Base-by-base conservation (phyloP, 2,329 filamentous ascomycete species). In the Neocucurbitaria cava region DNA sequence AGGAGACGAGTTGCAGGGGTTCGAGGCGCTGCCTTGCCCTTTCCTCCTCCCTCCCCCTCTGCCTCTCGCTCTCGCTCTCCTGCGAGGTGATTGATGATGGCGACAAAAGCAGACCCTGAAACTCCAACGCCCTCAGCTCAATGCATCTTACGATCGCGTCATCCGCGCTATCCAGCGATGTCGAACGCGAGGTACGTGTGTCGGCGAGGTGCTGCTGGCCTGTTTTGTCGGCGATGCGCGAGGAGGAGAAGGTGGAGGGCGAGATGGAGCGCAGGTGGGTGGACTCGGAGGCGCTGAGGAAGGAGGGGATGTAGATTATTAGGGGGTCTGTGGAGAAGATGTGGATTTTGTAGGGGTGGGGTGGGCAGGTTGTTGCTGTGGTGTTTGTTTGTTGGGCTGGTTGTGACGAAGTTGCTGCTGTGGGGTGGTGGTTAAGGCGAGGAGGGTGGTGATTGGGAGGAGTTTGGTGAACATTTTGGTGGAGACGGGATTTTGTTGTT, bases 21-120 rank as follows among this genome's bases (percentile, higher is more conserved):
- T 84, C 80, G 79, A 85, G 71, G 46, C n/a, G n/a, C n/a, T n/a
- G n/a, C n/a, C n/a, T n/a, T n/a, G n/a, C n/a, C n/a, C n/a, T n/a
- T n/a, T n/a, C n/a, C n/a, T n/a, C n/a, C n/a, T n/a, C n/a, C n/a
- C n/a, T n/a, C n/a, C n/a, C n/a, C n/a, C n/a, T n/a, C n/a, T n/a
- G n/a, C n/a, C n/a, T n/a, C n/a, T n/a, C n/a, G n/a, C n/a, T n/a
- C n/a, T n/a, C n/a, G n/a, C 83, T 75, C 11, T 75, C 72, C 2
- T 79, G 79, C 80, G 45, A 48, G 8, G 57, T 64, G 28, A 61
- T 57, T 41, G n/a, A n/a, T n/a, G n/a, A n/a, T n/a, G n/a, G n/a
- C n/a, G n/a, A n/a, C n/a, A n/a, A n/a, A n/a, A n/a, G n/a, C n/a
- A 83, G 86, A 61, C 84, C 84, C 68, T 87, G 84, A 65, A 86